Evolutionary conservation across 352 stramenopile genomes (phyloP).

Genomic region (Phytophthora cajani): DNA sequence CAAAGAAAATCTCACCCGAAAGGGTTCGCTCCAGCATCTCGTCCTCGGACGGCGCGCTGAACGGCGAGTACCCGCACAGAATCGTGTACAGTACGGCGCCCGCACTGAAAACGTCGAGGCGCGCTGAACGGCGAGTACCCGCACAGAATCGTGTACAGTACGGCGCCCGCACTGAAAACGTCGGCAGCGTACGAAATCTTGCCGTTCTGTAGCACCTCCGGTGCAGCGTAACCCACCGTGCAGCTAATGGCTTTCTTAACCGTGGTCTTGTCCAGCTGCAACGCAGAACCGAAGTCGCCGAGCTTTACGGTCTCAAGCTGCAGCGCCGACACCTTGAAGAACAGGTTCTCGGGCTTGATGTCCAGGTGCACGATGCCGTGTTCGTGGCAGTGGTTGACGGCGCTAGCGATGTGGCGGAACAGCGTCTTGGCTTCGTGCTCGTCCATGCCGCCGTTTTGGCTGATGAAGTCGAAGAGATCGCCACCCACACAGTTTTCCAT

Average conservation of each 20-base stretch:
- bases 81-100: conserved; percentile 76
- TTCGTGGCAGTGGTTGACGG: conserved; percentile 62
- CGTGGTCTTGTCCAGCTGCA: conserved; percentile 47
- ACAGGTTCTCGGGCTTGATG: conserved; percentile 84
- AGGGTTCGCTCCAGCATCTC: conserved; percentile 65
- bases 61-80: conserved; percentile 71
- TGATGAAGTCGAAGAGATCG: conserved; percentile 70
- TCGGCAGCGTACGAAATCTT: conserved; percentile 70
- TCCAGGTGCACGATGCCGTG: conserved; percentile 75
- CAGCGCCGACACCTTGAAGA: conserved; percentile 63
- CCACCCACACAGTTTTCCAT: conserved; percentile 69
- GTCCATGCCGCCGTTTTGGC: conserved; percentile 55
- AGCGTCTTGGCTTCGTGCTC: conserved; percentile 56
- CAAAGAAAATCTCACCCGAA: conserved; percentile 57
- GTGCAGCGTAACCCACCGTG: conserved; percentile 79
- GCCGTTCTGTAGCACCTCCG: conserved; percentile 63
- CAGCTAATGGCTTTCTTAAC: conserved; percentile 57
- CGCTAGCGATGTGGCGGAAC: conserved; percentile 60
- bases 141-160: conserved; percentile 73
- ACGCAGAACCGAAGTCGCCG: conserved; percentile 74
- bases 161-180: conserved; percentile 76
- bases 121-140: conserved; percentile 75
- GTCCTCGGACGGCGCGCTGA: conserved; percentile 64
- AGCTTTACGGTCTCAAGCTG: conserved; percentile 68
- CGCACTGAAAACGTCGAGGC: conserved; percentile 77